A percentile compares a stretch with the other conserved stretches of the same genome.
Conservation (phyloP, 108 stramenopile genomes). For the Craspedostauros australis region DNA sequence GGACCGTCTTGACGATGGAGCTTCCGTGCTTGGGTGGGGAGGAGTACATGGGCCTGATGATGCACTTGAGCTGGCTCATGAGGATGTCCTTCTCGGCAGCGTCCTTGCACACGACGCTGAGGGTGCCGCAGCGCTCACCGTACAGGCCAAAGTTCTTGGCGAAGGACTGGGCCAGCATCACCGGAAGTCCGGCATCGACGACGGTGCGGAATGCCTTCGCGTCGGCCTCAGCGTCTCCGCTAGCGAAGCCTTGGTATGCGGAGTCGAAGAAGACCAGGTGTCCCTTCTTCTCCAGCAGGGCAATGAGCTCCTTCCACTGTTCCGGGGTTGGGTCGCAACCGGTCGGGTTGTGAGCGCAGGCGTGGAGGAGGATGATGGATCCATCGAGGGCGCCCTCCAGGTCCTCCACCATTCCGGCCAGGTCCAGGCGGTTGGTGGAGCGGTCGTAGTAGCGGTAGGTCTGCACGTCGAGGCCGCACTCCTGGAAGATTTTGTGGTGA, state of each 20-base stretch:
- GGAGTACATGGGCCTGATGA: conserved; percentile 97
- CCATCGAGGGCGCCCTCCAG: conserved; percentile 76
- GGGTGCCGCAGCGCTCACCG: conserved; percentile 93
- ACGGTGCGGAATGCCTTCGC: conserved; percentile 87
- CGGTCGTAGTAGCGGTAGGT: conserved; percentile 89
- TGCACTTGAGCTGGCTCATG: conserved; percentile 84
- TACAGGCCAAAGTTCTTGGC: conserved; percentile 99
- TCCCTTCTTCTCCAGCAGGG: conserved; percentile 62
- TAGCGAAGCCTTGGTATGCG: conserved; percentile 98
- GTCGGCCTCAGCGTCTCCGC: conserved; percentile 92
- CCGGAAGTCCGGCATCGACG: conserved; percentile 79
- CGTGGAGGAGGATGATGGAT: conserved; percentile 90
- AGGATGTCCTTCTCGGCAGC: conserved; percentile 79
- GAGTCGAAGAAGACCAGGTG: conserved; percentile 93
- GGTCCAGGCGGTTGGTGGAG: conserved; percentile 81
- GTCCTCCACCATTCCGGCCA: conserved; percentile 83
- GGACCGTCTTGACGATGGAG: conserved; percentile 88
- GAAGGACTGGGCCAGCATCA: conserved; percentile 93
- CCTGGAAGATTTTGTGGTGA: conserved; percentile 87
- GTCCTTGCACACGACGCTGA: conserved; percentile 80
- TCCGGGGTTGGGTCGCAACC: conserved; percentile 91
- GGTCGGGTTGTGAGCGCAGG: conserved; percentile 99
- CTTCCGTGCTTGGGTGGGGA: conserved; percentile 94
- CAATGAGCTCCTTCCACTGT: conserved; percentile 85
- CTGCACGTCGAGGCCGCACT: conserved; percentile 81